Percentiles rank a stretch among this genome's conserved stretches.
Conservation (phyloP, 805 yeast genomes). For the Metschnikowia sp. region DNA sequence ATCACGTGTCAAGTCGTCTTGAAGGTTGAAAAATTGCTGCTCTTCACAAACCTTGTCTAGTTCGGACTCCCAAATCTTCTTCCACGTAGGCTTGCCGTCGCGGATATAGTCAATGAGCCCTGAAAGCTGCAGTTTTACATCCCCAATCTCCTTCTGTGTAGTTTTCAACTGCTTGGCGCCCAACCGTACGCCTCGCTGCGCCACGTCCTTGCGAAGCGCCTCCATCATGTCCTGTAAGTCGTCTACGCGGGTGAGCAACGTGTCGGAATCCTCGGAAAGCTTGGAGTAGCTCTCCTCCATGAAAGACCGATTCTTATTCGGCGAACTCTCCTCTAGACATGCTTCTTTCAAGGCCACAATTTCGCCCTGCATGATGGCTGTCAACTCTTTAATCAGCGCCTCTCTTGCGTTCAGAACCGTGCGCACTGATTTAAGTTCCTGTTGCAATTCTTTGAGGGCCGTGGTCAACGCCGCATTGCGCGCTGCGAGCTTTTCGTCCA, state of each 20-base stretch:
- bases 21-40: conserved; percentile 86
- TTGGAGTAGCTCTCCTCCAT: conserved; percentile 74
- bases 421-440: conserved; percentile 56
- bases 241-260: conserved; percentile 73
- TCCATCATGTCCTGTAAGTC: conserved; percentile 91
- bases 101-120: conserved; percentile 58
- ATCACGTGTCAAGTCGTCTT: conserved; percentile 80
- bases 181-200: conserved; percentile 84
- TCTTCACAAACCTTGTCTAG: conserved; percentile 88
- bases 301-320: conserved; percentile 47
- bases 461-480: conserved; percentile 3
- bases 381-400: conserved; percentile 37
- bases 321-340: conserved; percentile 34
- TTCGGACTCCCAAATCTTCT: conserved; percentile 87
- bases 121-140: conserved; percentile 51
- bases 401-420: conserved; percentile 51
- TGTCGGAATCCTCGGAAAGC: conserved; percentile 74
- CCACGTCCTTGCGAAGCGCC: conserved; percentile 84
- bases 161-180: conserved; percentile 65
- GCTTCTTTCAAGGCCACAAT: conserved; percentile 50
- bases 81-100: conserved; percentile 81
- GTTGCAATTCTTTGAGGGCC: conserved; percentile 40
- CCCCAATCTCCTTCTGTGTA: conserved; percentile 60
- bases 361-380: conserved; percentile 42
- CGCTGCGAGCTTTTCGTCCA: background rate